phyloP scores from a whole-genome alignment of 306 rosid genomes.

The Myrica gale region DNA sequence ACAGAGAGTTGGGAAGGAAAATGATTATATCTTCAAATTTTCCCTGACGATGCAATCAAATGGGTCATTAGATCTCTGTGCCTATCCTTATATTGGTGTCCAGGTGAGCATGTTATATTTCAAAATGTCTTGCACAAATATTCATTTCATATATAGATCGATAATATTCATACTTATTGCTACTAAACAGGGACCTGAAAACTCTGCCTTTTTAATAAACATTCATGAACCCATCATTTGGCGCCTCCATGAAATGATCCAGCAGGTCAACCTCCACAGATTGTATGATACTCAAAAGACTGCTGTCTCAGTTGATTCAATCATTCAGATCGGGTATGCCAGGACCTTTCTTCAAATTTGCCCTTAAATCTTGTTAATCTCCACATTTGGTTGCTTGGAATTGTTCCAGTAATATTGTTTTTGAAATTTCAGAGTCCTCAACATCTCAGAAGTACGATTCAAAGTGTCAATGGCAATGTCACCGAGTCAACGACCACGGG shows the following conservation, averaged over 20 bases:
- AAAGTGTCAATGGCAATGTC: constrained; percentile 92
- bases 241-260: constrained; percentile 97
- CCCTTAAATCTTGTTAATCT: constrained; percentile 19
- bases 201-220: constrained; percentile 73
- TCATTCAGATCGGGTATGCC: constrained; percentile 81
- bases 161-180: constrained; percentile 26
- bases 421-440: constrained; percentile 67
- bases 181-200: constrained; percentile 74
- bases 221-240: constrained; percentile 95
- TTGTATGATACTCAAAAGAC: constrained; percentile 72
- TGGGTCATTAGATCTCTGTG: constrained; percentile 86
- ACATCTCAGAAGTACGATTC: constrained; percentile 84
- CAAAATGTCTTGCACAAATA: constrained; percentile 9
- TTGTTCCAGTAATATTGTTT: constrained; percentile 27
- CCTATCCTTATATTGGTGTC: constrained; percentile 89
- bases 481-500: constrained; percentile 89
- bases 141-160: constrained; percentile 12
- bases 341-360: constrained; percentile 23
- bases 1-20: constrained; percentile 68
- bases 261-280: constrained; percentile 79
- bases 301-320: constrained; percentile 89
- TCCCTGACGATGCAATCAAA: constrained; percentile 83
- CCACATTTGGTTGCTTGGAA: constrained; percentile 23
- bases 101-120: constrained; percentile 54
- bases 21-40: constrained; percentile 78